Evolutionary conservation across 1,284 basidiomycete species (phyloP), one percentile per base, ranked within the genome.

Genomic region (Athelia sp.): DNA sequence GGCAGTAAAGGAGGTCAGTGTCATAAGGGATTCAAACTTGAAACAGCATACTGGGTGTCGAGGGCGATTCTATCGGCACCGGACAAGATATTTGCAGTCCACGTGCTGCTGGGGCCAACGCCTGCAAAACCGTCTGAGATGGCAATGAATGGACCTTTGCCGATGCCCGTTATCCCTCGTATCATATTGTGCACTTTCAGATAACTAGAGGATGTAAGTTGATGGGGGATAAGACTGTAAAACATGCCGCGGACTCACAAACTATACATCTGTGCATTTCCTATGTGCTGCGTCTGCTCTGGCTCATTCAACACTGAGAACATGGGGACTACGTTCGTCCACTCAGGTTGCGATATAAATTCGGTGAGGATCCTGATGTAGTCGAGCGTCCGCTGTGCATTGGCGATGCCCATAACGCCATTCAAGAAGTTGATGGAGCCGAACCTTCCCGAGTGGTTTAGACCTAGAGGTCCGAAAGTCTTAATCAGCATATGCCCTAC

Each of bases 341-440:
- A 88, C 57, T 89, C 73, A 0, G 80, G 78, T 61, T 90, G 87
- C 6, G 79, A 78, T 58, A 91, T 83, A 68, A 89, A 90, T 66
- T 92, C 80, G 23, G 84, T 76, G 35, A 92, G 62, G 49, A 83
- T 78, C 45, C 88, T 78, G 54, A 90, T 82, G 63, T 87, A 84
- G 58, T 89, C 82, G 45, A 91, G 70, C n/a, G 82, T 75, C 26
- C 90, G 78, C 59, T 91, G 81, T 24, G 85, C 88, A 57, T 92
- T 91, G 51, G 83, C 73, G 21, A 71, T 56, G 45, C 70, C 81
- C 61, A 65, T 63, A 2, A 61, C 58, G 22, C 61, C 79, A 47
- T 66, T 60, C 46, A 90, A 65, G 70, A 87, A 79, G 60, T 79
- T 84, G 52, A 78, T 56, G 21, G 60, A 54, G 14, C 75, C 77